These are phyloP conservation scores for Hibiscus syriacus DNA, from an alignment of 345 rosid species.

Conservation along the genomic window DNA sequence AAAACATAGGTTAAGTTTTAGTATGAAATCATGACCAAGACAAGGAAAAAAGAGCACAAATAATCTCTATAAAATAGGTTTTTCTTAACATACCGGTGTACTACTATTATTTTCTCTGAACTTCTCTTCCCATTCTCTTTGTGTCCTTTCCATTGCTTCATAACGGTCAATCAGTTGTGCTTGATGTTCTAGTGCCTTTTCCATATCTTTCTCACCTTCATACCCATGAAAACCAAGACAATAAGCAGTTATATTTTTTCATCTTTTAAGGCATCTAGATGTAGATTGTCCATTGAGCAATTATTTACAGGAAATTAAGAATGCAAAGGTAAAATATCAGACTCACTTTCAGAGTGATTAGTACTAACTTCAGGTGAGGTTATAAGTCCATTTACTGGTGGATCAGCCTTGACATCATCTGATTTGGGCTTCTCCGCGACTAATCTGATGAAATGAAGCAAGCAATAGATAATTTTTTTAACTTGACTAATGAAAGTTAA, in stretches of 20 bases:
- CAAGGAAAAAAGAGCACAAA: no score
- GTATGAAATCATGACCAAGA: background rate
- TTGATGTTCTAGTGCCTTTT: no score
- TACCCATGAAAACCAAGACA: constrained; percentile 22
- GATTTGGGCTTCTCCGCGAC: constrained; percentile 26
- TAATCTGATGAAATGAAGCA: constrained; percentile 37
- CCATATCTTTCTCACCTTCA: constrained; percentile 50
- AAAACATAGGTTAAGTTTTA: background rate
- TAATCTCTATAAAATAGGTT: no score
- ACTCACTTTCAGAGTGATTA: constrained; percentile 20
- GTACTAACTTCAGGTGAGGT: constrained; percentile 24
- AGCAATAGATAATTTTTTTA: constrained; percentile 1
- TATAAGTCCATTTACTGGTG: constrained; percentile 33
- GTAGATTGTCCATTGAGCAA: constrained; percentile 14
- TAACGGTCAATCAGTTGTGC: no score
- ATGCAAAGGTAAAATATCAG: constrained; percentile 18
- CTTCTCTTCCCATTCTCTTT: no score
- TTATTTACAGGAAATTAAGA: constrained; percentile 21
- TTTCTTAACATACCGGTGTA: constrained; percentile 65
- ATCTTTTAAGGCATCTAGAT: constrained; percentile 21
- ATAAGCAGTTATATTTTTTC: constrained; percentile 12
- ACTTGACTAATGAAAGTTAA: background rate
- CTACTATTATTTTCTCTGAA: no score
- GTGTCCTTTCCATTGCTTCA: no score
- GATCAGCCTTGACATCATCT: constrained; percentile 27